Evolutionary conservation across 2,329 filamentous ascomycete genomes (phyloP), one percentile per base, ranked within the genome.

Genomic region (Aspergillus vadensis): DNA sequence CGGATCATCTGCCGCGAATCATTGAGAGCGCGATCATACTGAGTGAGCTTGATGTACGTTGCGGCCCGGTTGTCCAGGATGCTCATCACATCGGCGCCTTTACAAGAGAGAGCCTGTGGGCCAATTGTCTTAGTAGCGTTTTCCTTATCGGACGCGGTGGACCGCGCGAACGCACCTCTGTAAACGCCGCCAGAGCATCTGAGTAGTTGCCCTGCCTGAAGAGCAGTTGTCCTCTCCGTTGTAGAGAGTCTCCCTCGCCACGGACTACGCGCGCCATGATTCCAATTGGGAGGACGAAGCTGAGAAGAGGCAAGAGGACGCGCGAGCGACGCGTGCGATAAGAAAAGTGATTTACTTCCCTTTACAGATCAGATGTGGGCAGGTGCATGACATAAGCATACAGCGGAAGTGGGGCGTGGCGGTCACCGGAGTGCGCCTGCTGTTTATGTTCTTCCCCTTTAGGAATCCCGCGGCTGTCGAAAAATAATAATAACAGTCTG

Each of bases 1-100:
- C 80, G 80, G 58, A 88, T 85, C 76, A 86, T 85, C 19, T 77
- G 76, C 63, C 81, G 82, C n/a, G 82, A 82, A 77, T 88, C 85
- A 58, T 79, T 77, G 9, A 87, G 76, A 0, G 85, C 85, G 12
- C 76, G 72, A 23, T 81, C 76, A 61, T 81, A 76, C 60, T 84
- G 72, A 15, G 76, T 76, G 9, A 86, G 73, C 67, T 84, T 86
- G 52, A 81, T 81, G 60, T 83, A 80, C 38, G 81, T 81, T 12
- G 84, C 84, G 39, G 84, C 81, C 52, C 85, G 82, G 61, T 82
- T 80, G 69, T 87, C 85, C 50, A 85, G 75, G 30, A 86, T 74
- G 59, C 74, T 59, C 63, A 81, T 36, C 27, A 67, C 59, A 55
- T 77, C 69, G 8, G 70, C 69, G 62, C 72, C 63, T 52, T 71